phyloP scores from a whole-genome alignment of 768 basidiomycete genomes.

The Lactarius akahatsu region DNA sequence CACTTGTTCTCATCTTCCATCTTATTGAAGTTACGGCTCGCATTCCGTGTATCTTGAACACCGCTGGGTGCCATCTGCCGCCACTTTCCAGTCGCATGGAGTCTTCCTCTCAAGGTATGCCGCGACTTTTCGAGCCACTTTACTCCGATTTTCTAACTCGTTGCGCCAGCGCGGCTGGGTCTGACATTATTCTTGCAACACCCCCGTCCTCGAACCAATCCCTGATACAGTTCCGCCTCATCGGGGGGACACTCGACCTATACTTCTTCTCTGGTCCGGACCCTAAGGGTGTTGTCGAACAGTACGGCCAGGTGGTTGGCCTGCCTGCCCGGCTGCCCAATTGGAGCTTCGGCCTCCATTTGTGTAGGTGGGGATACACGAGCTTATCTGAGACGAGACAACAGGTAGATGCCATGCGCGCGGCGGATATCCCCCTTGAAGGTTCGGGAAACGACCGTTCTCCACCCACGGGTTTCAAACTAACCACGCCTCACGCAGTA shows the following conservation, averaged over 20 bases:
- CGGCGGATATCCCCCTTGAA: slow-evolving; percentile 76
- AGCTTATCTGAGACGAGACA: slow-evolving; percentile 56
- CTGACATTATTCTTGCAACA: slow-evolving; percentile 67
- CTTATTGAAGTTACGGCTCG: slow-evolving; percentile 56
- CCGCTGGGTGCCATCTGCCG: slow-evolving; percentile 53
- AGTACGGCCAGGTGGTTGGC: slow-evolving; percentile 68
- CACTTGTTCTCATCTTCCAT: slow-evolving; percentile 3
- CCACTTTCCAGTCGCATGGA: slow-evolving; percentile 63
- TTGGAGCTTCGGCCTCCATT: slow-evolving; percentile 80
- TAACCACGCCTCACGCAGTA: slow-evolving; percentile 38
- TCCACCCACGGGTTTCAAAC: background rate
- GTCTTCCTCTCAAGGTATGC: slow-evolving; percentile 68
- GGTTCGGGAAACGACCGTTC: slow-evolving; percentile 37
- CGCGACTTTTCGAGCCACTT: slow-evolving; percentile 1
- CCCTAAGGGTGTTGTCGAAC: slow-evolving; percentile 62
- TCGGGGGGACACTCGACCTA: slow-evolving; percentile 76
- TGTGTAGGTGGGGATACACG: slow-evolving; percentile 59
- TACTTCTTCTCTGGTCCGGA: slow-evolving; percentile 63
- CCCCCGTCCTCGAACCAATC: slow-evolving; percentile 55
- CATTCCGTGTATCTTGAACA: slow-evolving; percentile 76
- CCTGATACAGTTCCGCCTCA: slow-evolving; percentile 66
- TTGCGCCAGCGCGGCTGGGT: slow-evolving; percentile 56
- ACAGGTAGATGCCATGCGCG: slow-evolving; percentile 57
- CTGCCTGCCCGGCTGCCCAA: slow-evolving; percentile 68
- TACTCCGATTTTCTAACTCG: background rate